Percentiles rank a stretch among this genome's conserved stretches.
Evolutionary conservation across 371 early-diverging fungal genomes (phyloP).

Genomic region (Coemansia sp.): DNA sequence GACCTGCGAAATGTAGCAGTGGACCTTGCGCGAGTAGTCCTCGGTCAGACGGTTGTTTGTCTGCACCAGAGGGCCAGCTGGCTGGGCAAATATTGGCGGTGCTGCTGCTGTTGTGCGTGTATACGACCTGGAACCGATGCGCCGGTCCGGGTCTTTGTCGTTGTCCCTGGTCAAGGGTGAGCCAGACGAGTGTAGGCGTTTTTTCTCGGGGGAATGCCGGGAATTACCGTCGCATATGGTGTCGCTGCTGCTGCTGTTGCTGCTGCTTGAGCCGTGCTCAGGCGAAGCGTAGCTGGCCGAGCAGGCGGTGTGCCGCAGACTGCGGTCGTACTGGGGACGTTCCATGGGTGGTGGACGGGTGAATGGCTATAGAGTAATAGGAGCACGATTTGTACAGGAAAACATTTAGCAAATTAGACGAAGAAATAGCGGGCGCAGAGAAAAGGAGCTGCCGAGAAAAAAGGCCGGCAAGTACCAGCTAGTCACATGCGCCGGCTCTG

Average conservation of each 20-base stretch:
- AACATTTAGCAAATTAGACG: not conserved
- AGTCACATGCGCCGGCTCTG: conserved; percentile 5
- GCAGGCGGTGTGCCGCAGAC: conserved; percentile 8
- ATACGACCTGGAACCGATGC: conserved; percentile 2
- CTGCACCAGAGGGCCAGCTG: conserved; percentile 25
- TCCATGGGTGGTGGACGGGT: conserved; percentile 3
- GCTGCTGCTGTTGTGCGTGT: conserved; percentile 10
- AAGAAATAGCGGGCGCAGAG: not conserved
- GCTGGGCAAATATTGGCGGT: conserved; percentile 10
- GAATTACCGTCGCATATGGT: not conserved
- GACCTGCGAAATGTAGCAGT: conserved; percentile 39
- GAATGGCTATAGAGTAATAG: too few relatives aligned
- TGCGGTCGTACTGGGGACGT: conserved; percentile 11
- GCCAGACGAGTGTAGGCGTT: conserved; percentile 4
- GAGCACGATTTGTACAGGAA: not conserved
- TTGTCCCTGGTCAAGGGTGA: not conserved
- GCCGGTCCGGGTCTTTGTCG: conserved; percentile 12
- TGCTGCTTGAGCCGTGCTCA: conserved; percentile 4
- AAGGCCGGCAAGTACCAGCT: not conserved
- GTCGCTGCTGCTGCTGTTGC: not conserved
- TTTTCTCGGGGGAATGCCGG: not conserved
- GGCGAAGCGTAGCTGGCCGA: conserved; percentile 1
- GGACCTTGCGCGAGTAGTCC: conserved; percentile 34
- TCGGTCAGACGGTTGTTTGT: conserved; percentile 31
- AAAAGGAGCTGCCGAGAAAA: not conserved